phyloP scores from a whole-genome alignment of 192 early-diverging fungal genomes.

The Coemansia sp. region DNA sequence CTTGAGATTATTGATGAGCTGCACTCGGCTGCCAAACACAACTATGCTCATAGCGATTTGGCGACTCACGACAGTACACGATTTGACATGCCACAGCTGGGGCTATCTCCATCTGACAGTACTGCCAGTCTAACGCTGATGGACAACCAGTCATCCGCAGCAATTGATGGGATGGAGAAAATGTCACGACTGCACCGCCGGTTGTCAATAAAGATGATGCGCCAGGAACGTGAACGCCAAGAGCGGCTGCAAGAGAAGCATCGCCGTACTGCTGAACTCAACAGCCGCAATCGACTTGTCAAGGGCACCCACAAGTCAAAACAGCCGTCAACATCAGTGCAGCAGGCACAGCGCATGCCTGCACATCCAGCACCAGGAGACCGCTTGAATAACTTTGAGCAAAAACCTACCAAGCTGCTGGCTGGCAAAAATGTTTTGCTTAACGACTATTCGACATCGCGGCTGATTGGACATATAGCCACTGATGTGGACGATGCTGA shows the following conservation, averaged over 20 bases:
- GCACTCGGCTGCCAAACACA: conserved; percentile 30
- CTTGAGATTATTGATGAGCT: conserved; percentile 46
- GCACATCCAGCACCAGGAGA: background rate
- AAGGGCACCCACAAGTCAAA: conserved; percentile 8
- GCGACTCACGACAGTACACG: conserved; percentile 3
- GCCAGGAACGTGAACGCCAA: conserved; percentile 39
- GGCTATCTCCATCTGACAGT: conserved; percentile 23
- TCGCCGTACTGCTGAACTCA: conserved; percentile 17
- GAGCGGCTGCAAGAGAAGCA: conserved; percentile 33
- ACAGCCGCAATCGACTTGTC: conserved; percentile 14
- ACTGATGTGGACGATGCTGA: conserved; percentile 32
- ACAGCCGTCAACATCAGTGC: background rate
- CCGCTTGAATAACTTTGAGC: background rate
- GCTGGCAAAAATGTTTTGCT: background rate
- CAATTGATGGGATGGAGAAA: background rate
- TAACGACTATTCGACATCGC: conserved; percentile 25
- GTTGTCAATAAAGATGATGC: conserved; percentile 49
- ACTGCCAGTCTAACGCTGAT: background rate
- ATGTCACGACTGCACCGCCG: conserved; percentile 46
- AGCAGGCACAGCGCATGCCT: conserved; percentile 5
- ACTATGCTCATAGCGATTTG: conserved; percentile 6
- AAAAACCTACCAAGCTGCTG: background rate
- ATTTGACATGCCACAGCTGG: conserved; percentile 38
- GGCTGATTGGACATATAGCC: conserved; percentile 40
- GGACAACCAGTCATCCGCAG: background rate